Conservation (phyloP, 345 rosid genomes). For the Bruguiera sexangula region DNA sequence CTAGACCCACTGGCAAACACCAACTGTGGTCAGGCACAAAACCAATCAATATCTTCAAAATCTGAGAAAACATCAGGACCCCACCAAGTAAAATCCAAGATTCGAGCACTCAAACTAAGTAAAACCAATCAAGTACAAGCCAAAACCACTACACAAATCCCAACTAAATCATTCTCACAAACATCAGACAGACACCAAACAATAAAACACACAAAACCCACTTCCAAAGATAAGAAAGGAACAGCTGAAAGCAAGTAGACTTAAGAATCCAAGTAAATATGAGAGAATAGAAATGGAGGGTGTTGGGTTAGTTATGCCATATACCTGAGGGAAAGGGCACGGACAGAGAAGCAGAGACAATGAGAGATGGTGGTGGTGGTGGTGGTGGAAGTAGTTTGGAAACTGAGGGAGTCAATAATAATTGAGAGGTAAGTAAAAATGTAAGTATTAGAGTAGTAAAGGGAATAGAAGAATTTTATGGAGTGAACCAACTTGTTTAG, state of each 20-base stretch:
- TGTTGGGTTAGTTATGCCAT: not conserved
- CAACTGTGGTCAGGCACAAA: too few relatives aligned
- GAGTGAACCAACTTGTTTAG: too few relatives aligned
- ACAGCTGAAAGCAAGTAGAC: not conserved
- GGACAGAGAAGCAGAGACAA: conserved; percentile 9
- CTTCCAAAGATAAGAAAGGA: not conserved
- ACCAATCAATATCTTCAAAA: not conserved
- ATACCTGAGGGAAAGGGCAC: conserved; percentile 8
- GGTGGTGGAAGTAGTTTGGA: not conserved
- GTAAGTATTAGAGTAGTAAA: too few relatives aligned
- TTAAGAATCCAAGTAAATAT: conserved; percentile 6
- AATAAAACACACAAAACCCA: not conserved
- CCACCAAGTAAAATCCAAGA: not conserved
- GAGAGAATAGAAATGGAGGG: not conserved
- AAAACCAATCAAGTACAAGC: too few relatives aligned
- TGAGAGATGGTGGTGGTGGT: not conserved
- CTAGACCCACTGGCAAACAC: too few relatives aligned
- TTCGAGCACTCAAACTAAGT: not conserved
- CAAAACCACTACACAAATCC: not conserved
- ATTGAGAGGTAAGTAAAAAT: too few relatives aligned
- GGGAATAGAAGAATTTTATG: too few relatives aligned
- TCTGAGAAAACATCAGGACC: conserved; percentile 1
- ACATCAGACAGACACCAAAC: not conserved
- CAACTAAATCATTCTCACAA: not conserved
- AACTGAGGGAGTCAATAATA: not conserved